Evolutionary conservation across 441 rosid genomes (phyloP).

Genomic region (Adansonia gregorii): DNA sequence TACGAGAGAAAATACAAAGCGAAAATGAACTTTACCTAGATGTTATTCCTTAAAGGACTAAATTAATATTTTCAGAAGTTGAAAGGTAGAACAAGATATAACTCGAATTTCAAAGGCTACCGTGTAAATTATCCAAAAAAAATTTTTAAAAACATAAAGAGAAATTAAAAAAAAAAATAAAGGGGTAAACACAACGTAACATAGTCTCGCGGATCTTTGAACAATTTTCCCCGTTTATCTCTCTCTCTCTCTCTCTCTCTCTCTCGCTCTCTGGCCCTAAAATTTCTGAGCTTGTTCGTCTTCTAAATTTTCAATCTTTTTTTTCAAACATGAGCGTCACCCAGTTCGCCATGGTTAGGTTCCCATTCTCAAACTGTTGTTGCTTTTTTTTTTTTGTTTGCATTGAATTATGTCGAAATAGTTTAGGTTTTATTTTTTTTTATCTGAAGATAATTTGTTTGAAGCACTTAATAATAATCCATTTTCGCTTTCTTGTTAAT

Average conservation of each 20-base stretch:
- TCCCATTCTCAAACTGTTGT: not conserved
- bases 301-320: not conserved
- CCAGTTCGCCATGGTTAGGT: conserved; percentile 28
- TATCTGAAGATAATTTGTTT: not conserved
- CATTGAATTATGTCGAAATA: not conserved
- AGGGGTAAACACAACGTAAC: not conserved
- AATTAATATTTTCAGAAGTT: not conserved
- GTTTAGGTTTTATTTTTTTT: not conserved
- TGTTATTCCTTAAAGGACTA: not conserved
- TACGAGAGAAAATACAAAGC: too few relatives aligned
- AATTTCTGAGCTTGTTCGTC: not conserved
- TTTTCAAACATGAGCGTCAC: conserved; percentile 22
- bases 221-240: not conserved
- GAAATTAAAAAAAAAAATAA: too few relatives aligned
- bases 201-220: not conserved
- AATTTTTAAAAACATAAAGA: not conserved
- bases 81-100: not conserved
- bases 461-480: not conserved
- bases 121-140: not conserved
- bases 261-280: conserved; percentile 19
- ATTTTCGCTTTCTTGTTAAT: not conserved
- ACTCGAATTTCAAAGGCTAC: not conserved
- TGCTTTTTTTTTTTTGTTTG: not conserved
- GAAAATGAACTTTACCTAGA: too few relatives aligned
- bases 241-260: not conserved